Evolutionary conservation across 2,329 filamentous ascomycete genomes (phyloP), one percentile per base, ranked within the genome.

Genomic region (Aureobasidium sp.): DNA sequence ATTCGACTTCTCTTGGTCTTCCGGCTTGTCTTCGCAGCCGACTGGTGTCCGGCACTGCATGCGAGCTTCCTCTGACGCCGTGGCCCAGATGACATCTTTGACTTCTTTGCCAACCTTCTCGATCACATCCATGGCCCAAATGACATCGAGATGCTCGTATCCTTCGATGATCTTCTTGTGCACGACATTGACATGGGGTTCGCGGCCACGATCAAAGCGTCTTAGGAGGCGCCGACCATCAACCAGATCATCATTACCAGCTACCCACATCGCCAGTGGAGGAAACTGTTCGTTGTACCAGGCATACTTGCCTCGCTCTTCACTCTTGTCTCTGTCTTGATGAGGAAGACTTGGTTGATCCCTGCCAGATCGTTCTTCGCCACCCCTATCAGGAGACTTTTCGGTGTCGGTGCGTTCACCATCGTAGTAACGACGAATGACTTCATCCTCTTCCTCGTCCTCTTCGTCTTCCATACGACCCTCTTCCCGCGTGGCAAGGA

Each of bases 131-230:
- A 96, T 90, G 0, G 92, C 91, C 93, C 93, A 96, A 38, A 97
- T 84, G 1, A 96, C 90, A 74, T 96, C 93, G 4, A 97, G 80
- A 74, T 97, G 93, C 75, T 96, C 93, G 71, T 96, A 95, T 49
- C 87, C 89, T 2, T 89, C 84, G 45, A 96, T 88, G 23, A 95
- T 78, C 70, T 90, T 95, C 64, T 82, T 82, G 74, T 96, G 89
- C 4, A 96, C 89, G 5, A 96, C 76, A 40, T 81, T 78, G 9
- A 95, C 90, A 68, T 90, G 79, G 1, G 93, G 93, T 72, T 97
- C 93, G 27, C 89, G 79, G 0, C 88, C 88, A 43, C 82, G 81
- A 67, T 88, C 81, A 64, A 96, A 88, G 1, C 93, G 81, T 21
- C 83, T 79, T 2, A 96, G 77, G 9, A 96, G 78, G 58, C 85